A percentile compares a stretch with the other conserved stretches of the same genome.
Evolutionary conservation across 345 rosid species (phyloP).

Genomic region (Salix udensis): DNA sequence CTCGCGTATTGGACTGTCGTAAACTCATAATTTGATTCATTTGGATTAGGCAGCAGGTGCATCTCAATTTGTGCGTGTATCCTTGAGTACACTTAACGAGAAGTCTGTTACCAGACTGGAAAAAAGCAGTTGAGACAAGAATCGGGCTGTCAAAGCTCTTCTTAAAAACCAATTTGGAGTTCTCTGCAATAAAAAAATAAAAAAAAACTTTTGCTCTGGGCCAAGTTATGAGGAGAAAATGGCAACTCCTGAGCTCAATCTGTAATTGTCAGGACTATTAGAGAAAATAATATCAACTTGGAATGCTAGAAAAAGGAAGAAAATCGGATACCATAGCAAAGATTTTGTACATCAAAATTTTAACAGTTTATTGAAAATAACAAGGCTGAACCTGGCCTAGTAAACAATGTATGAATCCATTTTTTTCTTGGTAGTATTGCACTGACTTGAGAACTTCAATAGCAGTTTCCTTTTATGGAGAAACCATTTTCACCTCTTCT

Average conservation of each 20-base stretch:
- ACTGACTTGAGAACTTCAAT: background rate
- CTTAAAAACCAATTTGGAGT: too few relatives aligned
- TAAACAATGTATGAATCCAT: background rate
- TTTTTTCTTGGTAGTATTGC: background rate
- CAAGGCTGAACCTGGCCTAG: background rate
- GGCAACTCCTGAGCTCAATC: background rate
- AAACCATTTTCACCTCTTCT: conserved; percentile 45
- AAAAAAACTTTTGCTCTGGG: background rate
- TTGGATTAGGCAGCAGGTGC: too few relatives aligned
- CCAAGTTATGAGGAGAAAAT: background rate
- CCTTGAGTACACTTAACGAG: too few relatives aligned
- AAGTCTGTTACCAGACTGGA: too few relatives aligned
- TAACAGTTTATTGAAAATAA: background rate
- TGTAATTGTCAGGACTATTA: background rate
- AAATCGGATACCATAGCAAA: background rate
- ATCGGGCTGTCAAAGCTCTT: too few relatives aligned
- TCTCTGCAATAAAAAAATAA: too few relatives aligned
- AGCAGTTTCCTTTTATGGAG: background rate
- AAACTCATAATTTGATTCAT: too few relatives aligned
- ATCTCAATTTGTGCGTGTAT: too few relatives aligned
- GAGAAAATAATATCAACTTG: too few relatives aligned
- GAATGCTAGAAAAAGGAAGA: background rate
- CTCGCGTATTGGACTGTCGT: too few relatives aligned
- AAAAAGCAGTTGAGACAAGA: too few relatives aligned
- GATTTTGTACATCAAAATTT: background rate